Percentiles rank a stretch among this genome's conserved stretches.
Evolutionary conservation across 2,329 filamentous ascomycete species (phyloP).

Genomic region (Colletotrichum kahawae): DNA sequence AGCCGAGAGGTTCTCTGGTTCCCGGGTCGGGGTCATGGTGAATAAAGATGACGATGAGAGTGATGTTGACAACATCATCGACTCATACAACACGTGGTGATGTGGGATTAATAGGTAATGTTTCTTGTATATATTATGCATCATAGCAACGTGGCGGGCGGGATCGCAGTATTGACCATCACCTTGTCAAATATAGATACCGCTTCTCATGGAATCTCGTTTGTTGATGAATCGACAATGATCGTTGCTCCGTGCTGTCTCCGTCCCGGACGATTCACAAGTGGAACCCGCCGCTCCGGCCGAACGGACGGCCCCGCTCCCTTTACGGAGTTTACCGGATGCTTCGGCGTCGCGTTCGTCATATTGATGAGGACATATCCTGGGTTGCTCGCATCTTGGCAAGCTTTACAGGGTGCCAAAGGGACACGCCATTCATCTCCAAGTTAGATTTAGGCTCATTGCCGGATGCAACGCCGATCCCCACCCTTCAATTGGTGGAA

Average conservation of each 20-base stretch:
- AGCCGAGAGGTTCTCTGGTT: slow-evolving; percentile 40
- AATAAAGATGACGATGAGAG: not conserved
- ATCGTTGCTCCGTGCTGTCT: not conserved
- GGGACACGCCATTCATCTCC: not conserved
- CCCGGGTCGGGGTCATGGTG: not conserved
- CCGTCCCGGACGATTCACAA: not conserved
- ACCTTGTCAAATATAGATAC: not conserved
- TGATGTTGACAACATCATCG: not conserved
- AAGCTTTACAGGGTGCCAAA: not conserved
- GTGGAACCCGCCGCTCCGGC: not conserved
- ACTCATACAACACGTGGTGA: not conserved
- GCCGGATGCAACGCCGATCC: not conserved
- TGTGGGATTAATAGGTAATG: not conserved
- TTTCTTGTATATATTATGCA: not conserved
- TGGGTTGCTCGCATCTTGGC: not conserved
- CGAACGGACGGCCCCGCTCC: not conserved
- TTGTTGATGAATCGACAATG: not conserved
- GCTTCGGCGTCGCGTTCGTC: not conserved
- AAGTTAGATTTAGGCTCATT: not conserved
- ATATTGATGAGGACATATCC: not conserved
- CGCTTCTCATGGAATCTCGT: not conserved
- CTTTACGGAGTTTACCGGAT: not conserved
- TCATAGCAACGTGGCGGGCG: not conserved
- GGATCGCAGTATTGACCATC: not conserved
- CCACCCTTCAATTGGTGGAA: not conserved